Evolutionary conservation across 306 rosid genomes (phyloP).

Genomic region (Fragaria nilgerrensis): DNA sequence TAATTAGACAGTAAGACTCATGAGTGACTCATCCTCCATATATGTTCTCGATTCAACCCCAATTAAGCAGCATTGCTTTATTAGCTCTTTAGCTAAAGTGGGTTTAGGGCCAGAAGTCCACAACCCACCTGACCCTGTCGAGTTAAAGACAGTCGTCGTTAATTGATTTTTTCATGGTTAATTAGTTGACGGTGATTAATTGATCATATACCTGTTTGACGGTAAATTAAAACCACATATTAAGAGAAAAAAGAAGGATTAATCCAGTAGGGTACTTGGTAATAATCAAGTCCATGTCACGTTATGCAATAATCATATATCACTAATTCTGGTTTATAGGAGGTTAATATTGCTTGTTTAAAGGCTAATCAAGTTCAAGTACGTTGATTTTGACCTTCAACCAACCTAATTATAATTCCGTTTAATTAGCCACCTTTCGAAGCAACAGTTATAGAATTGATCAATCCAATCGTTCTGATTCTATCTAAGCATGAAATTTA

Average conservation of each 20-base stretch:
- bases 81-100: conserved; percentile 20
- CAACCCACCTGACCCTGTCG: conserved; percentile 30
- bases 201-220: neutral
- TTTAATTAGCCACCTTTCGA: conserved; percentile 1
- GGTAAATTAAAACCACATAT: neutral
- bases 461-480: neutral
- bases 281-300: neutral
- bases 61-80: conserved; percentile 19
- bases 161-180: conserved; percentile 3
- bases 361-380: neutral
- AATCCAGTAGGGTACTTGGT: neutral
- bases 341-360: neutral
- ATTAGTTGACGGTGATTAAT: neutral
- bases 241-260: neutral
- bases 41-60: conserved; percentile 29
- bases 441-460: neutral
- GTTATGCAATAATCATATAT: neutral
- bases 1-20: neutral
- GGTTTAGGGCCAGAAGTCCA: conserved; percentile 26
- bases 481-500: neutral
- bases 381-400: neutral
- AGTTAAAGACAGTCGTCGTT: conserved; percentile 15
- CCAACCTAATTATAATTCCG: neutral
- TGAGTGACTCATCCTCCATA: conserved; percentile 5
- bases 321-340: neutral